These are phyloP conservation scores for Mimosa bimucronata DNA, from an alignment of 306 rosid species.

Conservation along the genomic window DNA sequence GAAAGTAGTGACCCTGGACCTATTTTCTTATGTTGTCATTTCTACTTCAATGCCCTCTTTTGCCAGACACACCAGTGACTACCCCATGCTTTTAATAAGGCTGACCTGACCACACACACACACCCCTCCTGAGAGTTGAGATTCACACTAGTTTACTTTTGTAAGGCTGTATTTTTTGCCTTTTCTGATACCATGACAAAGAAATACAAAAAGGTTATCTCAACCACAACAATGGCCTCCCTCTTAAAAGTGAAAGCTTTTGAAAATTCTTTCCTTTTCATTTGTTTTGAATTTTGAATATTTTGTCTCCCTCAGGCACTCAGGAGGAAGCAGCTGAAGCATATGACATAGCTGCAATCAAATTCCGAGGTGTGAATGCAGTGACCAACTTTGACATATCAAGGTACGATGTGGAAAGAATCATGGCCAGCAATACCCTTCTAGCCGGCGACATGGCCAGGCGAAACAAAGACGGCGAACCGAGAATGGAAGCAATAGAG, in stretches of 20 bases:
- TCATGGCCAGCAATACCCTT: conserved; percentile 84
- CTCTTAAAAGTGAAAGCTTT: conserved; percentile 34
- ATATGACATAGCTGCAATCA: conserved; percentile 92
- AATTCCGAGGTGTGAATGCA: conserved; percentile 87
- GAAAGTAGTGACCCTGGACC: conserved; percentile 8
- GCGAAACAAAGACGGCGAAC: conserved; percentile 55
- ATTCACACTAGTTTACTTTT: conserved; percentile 37
- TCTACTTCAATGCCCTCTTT: conserved; percentile 40
- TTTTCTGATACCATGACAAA: conserved; percentile 1
- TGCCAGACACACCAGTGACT: conserved; percentile 44
- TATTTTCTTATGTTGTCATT: conserved; percentile 31
- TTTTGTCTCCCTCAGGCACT: conserved; percentile 57
- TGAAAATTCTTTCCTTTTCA: neutral
- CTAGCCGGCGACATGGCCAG: conserved; percentile 83
- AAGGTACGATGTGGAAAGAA: conserved; percentile 82
- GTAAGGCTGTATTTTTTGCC: conserved; percentile 53
- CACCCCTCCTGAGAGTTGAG: conserved; percentile 39
- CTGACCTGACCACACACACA: conserved; percentile 39
- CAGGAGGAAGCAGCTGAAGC: conserved; percentile 99
- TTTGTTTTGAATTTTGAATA: neutral
- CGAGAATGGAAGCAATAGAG: conserved; percentile 44
- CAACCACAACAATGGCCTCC: neutral
- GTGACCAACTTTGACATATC: conserved; percentile 93
- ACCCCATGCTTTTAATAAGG: conserved; percentile 54
- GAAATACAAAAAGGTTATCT: conserved; percentile 7